phyloP scores from a whole-genome alignment of 495 filamentous ascomycete genomes.

The Aspergillus avenaceus region DNA sequence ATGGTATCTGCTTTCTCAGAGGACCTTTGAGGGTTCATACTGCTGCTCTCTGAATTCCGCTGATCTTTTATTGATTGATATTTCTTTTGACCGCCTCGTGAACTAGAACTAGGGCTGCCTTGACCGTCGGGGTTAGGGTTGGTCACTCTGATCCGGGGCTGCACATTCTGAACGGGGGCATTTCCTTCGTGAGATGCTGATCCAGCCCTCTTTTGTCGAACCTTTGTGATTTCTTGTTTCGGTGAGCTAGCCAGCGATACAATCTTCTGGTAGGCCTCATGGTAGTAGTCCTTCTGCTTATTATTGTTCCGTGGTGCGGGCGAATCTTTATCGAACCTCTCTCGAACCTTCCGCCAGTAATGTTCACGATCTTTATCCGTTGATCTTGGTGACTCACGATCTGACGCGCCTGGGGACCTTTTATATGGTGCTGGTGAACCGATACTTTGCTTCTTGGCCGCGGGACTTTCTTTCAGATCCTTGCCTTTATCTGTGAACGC shows the following conservation, averaged over 20 bases:
- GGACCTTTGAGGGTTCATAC: slow-evolving; percentile 15
- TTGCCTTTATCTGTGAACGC: slow-evolving; percentile 15
- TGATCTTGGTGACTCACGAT: slow-evolving; percentile 14
- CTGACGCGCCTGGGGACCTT: slow-evolving; percentile 11
- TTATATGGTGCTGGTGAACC: background rate
- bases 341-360: slow-evolving; percentile 28
- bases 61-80: slow-evolving; percentile 24
- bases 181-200: slow-evolving; percentile 13
- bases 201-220: slow-evolving; percentile 12
- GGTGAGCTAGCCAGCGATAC: slow-evolving; percentile 16
- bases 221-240: slow-evolving; percentile 14
- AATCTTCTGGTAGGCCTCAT: slow-evolving; percentile 20
- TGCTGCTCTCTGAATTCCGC: slow-evolving; percentile 13
- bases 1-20: slow-evolving; percentile 19
- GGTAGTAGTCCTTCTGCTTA: slow-evolving; percentile 17
- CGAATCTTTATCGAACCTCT: slow-evolving; percentile 28
- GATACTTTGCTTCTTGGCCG: background rate
- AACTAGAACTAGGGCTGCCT: slow-evolving; percentile 4
- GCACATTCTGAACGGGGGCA: slow-evolving; percentile 17
- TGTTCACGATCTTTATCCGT: slow-evolving; percentile 25
- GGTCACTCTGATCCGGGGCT: slow-evolving; percentile 25
- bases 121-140: slow-evolving; percentile 20
- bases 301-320: slow-evolving; percentile 20
- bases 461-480: slow-evolving; percentile 3
- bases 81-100: slow-evolving; percentile 14